A percentile compares a stretch with the other conserved stretches of the same genome.
Evolutionary conservation across 345 rosid species (phyloP).

Genomic region (Citrus sp.): DNA sequence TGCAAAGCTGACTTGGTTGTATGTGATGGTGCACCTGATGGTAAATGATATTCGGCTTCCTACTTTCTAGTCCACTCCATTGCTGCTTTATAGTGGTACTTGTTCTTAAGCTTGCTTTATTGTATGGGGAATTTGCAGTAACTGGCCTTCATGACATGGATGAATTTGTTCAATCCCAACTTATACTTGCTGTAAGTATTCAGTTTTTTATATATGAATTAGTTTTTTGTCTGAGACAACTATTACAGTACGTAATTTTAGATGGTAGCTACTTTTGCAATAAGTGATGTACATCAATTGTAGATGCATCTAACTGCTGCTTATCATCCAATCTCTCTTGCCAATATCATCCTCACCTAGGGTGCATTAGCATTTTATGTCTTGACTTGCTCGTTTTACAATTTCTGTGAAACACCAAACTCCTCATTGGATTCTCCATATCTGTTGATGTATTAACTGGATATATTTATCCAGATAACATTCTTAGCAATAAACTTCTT

Average conservation of each 20-base stretch:
- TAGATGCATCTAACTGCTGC: neutral
- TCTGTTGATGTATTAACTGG: neutral
- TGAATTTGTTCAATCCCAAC: conserved; percentile 97
- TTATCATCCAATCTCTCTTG: neutral
- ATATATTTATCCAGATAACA: neutral
- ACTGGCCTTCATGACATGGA: conserved; percentile 99
- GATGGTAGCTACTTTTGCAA: neutral
- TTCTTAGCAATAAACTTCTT: conserved; percentile 5
- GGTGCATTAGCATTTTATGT: neutral
- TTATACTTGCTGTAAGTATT: conserved; percentile 80
- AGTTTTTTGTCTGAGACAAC: neutral
- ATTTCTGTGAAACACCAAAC: neutral
- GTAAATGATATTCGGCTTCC: conserved; percentile 35
- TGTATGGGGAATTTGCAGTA: conserved; percentile 49
- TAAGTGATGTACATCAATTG: neutral
- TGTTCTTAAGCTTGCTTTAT: conserved; percentile 11
- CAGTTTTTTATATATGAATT: neutral
- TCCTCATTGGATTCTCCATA: neutral
- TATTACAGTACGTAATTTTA: neutral
- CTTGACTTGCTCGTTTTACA: neutral
- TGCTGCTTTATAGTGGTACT: neutral
- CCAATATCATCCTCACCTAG: neutral
- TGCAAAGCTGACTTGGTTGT: conserved; percentile 98
- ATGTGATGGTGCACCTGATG: conserved; percentile 98
- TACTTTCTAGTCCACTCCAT: neutral